A percentile compares a stretch with the other conserved stretches of the same genome.
These are phyloP conservation scores for Cercospora beticola DNA, from an alignment of 2,329 filamentous ascomycete species.

Conservation along the genomic window DNA sequence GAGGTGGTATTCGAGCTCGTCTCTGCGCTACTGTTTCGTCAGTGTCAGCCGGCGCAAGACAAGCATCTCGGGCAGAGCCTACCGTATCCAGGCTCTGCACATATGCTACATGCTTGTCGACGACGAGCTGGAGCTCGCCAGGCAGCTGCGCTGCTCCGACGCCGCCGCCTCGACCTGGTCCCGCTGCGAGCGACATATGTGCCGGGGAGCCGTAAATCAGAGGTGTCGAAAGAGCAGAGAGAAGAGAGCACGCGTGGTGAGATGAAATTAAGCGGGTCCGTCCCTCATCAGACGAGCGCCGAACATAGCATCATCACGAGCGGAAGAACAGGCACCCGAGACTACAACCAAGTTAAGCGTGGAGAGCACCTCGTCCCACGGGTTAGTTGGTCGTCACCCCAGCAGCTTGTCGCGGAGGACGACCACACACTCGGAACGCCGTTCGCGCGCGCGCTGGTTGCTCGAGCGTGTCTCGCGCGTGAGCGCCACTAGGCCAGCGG, in stretches of 20 bases:
- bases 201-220: neutral
- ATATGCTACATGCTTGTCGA: constrained; percentile 79
- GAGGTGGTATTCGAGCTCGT: constrained; percentile 96
- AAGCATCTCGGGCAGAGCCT: constrained; percentile 39
- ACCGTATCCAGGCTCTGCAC: constrained; percentile 88
- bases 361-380: neutral
- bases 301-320: constrained; percentile 4
- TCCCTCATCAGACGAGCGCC: neutral
- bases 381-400: neutral
- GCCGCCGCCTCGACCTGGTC: constrained; percentile 56
- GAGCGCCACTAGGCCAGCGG: neutral
- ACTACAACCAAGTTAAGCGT: neutral
- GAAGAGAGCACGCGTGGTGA: neutral
- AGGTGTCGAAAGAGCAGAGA: neutral
- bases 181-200: constrained; percentile 61
- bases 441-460: neutral
- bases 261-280: neutral
- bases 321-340: neutral
- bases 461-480: neutral
- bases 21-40: constrained; percentile 63
- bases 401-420: neutral
- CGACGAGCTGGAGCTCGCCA: constrained; percentile 53
- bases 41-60: constrained; percentile 40
- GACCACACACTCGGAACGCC: neutral
- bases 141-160: constrained; percentile 39